Conservation (phyloP, 352 stramenopile genomes). For the Phytophthora cryptogea region DNA sequence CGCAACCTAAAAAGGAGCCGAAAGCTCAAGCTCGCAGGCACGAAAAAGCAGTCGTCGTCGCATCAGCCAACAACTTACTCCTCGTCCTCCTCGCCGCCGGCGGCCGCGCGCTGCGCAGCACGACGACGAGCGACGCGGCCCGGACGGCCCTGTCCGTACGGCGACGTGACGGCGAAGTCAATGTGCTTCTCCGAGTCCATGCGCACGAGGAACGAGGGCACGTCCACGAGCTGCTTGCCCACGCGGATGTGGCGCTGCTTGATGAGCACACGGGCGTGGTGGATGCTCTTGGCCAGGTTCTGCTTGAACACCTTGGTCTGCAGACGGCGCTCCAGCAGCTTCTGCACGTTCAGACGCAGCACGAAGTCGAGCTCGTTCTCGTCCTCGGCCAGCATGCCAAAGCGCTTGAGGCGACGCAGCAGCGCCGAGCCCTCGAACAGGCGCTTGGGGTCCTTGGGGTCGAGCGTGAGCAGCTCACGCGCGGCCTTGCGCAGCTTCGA, state of each 20-base stretch:
- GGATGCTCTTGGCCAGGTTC: slow-evolving; percentile 99
- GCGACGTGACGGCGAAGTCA: slow-evolving; percentile 98
- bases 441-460: slow-evolving; percentile 98
- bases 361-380: slow-evolving; percentile 99
- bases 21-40: slow-evolving; percentile 19
- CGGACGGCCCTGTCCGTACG: slow-evolving; percentile 96
- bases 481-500: slow-evolving; percentile 99
- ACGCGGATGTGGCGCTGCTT: slow-evolving; percentile 99
- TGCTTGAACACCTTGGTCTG: slow-evolving; percentile 99
- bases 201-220: slow-evolving; percentile 98
- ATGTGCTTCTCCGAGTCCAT: slow-evolving; percentile 99
- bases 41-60: slow-evolving; percentile 30
- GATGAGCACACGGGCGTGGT: slow-evolving; percentile 99
- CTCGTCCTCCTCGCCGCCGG: slow-evolving; percentile 87
- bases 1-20: slow-evolving; percentile 20
- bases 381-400: slow-evolving; percentile 97
- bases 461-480: slow-evolving; percentile 97
- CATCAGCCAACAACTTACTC: slow-evolving; percentile 54
- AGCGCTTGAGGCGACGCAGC: slow-evolving; percentile 96
- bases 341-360: slow-evolving; percentile 98
- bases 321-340: slow-evolving; percentile 98
- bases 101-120: slow-evolving; percentile 92
- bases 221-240: slow-evolving; percentile 98
- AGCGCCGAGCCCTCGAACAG: slow-evolving; percentile 98
- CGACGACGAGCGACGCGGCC: slow-evolving; percentile 96